Base-by-base conservation (phyloP, 345 rosid species). In the Arabidopsis arenosa region DNA sequence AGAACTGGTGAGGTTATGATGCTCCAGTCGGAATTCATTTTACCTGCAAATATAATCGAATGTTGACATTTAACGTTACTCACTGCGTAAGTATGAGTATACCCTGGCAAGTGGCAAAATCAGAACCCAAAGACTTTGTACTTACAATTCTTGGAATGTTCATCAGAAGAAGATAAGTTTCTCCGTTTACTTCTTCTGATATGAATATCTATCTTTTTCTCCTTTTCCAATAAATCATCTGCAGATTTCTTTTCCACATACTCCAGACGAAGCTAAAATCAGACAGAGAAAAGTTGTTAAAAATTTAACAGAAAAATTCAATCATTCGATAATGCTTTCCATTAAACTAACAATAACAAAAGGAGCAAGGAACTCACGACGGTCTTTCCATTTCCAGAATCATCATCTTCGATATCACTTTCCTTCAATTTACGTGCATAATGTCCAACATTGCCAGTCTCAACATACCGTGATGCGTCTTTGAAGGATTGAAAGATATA, bases 401-500 rank as follows among this genome's bases (percentile, higher is more conserved):
- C 81, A 60, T 82, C 80, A 28, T 70, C 76, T 37, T 69, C 30
- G 39, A 59, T 69, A 57, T 54, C 68, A 30, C 49, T 84, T 39
- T 80, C 92, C 63, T 82, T 89, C 30, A 84, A 70, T 64, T 83
- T 91, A 79, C 80, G 78, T 2, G 94, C 93, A 74, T 81, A 80
- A 76, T 63, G 80, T 72, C 98, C 92, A 45, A 82, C 37, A 36
- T 79, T 78, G 2, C 94, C 98, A 41, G 91, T 91, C 58, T 85
- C 82, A 77, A 90, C 79, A 85, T 88, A 94, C 35, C 90, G 87
- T 80, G 73, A 81, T 10, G 90, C 97, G 53, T 83, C 93, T 84
- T 74, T 94, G 88, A 91, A 86, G 23, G 98, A 94, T 47, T 86
- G 92, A 79, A 94, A 91, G 67, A 85, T 77, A 83, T 83, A 91